phyloP scores from a whole-genome alignment of 768 basidiomycete genomes.

The Suillus ampliporus region DNA sequence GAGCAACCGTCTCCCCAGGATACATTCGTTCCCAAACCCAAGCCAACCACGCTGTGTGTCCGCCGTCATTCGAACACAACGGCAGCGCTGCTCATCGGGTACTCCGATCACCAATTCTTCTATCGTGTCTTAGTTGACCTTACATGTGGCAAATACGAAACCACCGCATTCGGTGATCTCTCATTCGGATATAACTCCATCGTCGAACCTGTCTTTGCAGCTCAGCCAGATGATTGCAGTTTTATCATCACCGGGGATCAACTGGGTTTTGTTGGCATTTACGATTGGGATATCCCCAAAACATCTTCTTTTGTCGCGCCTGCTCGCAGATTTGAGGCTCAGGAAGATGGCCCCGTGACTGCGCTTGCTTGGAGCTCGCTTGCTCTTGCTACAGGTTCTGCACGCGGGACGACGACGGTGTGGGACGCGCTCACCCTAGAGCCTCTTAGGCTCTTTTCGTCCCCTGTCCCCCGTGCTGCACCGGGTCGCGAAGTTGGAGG shows the following conservation, averaged over 20 bases:
- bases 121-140: constrained; percentile 53
- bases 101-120: constrained; percentile 54
- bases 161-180: constrained; percentile 55
- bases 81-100: constrained; percentile 54
- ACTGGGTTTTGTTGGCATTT: constrained; percentile 68
- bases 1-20: constrained; percentile 13
- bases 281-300: constrained; percentile 48
- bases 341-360: constrained; percentile 67
- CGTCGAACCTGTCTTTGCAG: constrained; percentile 53
- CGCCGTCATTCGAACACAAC: constrained; percentile 11
- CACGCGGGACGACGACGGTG: constrained; percentile 59
- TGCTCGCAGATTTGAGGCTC: constrained; percentile 61
- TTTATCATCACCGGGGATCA: constrained; percentile 70
- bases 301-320: constrained; percentile 35
- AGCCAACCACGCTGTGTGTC: constrained; percentile 15
- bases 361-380: constrained; percentile 64
- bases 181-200: constrained; percentile 56
- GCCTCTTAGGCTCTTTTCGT: constrained; percentile 58
- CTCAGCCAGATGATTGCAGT: constrained; percentile 41
- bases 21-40: constrained; percentile 16
- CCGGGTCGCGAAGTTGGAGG: constrained; percentile 44
- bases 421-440: constrained; percentile 73
- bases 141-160: constrained; percentile 32
- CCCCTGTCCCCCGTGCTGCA: constrained; percentile 46
- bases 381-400: constrained; percentile 71